phyloP scores from a whole-genome alignment of 2,329 filamentous ascomycete species.

The Xylaria sp. region DNA sequence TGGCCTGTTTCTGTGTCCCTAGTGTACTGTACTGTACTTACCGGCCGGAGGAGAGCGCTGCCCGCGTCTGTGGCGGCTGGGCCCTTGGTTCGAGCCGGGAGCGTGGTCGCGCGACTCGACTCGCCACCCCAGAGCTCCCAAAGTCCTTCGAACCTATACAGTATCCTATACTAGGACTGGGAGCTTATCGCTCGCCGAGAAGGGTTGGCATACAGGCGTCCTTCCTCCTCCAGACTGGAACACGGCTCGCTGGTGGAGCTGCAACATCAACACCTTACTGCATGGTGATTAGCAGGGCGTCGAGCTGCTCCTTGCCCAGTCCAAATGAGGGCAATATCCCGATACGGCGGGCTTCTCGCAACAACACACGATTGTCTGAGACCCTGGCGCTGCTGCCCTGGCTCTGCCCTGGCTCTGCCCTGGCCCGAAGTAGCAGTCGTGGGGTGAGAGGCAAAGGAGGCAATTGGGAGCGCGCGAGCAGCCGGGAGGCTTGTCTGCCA shows the following conservation, averaged over 20 bases:
- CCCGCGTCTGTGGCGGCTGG: conserved; percentile 4
- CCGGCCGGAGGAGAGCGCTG: too few species aligned
- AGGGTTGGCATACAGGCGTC: conserved; percentile 11
- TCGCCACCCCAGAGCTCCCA: conserved; percentile 7
- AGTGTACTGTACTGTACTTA: too few species aligned
- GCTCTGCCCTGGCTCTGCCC: too few species aligned
- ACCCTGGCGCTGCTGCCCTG: background rate
- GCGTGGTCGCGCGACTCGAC: conserved; percentile 10
- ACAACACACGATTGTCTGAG: background rate
- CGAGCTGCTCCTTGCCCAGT: background rate
- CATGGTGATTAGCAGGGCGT: background rate
- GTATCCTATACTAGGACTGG: background rate
- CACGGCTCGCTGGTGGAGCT: conserved; percentile 5
- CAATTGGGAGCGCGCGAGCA: too few species aligned
- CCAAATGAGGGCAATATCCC: conserved; percentile 19
- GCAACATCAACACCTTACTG: background rate
- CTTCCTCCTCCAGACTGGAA: conserved; percentile 18
- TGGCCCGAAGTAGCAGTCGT: too few species aligned
- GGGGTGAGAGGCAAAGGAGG: too few species aligned
- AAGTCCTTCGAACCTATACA: background rate
- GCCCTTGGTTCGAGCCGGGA: conserved; percentile 1
- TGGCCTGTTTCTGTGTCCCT: too few species aligned
- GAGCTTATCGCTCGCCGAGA: conserved; percentile 24
- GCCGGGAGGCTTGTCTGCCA: conserved; percentile 8
- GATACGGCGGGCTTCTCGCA: background rate